These are phyloP conservation scores for Pezicula carpinea DNA, from an alignment of 2,329 filamentous ascomycete genomes.

Conservation along the genomic window DNA sequence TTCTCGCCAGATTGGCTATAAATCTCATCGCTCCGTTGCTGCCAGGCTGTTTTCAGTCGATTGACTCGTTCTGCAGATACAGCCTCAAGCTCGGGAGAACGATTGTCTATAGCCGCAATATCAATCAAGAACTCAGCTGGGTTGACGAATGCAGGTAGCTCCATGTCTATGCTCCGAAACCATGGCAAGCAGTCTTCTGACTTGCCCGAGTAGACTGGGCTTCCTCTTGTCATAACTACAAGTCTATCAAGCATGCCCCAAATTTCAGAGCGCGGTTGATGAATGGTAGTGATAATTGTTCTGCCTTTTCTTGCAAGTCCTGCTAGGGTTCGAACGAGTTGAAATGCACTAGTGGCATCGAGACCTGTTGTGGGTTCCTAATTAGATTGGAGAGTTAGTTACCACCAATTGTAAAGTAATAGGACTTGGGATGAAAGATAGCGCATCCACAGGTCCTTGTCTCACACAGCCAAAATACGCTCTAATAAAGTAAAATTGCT, in stretches of 20 bases:
- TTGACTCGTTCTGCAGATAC: slow-evolving; percentile 55
- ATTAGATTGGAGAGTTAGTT: too few relatives aligned
- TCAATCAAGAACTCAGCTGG: slow-evolving; percentile 75
- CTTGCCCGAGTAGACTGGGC: slow-evolving; percentile 62
- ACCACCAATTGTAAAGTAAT: too few relatives aligned
- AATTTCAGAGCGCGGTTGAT: slow-evolving; percentile 75
- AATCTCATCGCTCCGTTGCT: slow-evolving; percentile 27
- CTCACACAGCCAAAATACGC: too few relatives aligned
- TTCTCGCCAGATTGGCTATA: slow-evolving; percentile 15
- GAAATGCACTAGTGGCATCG: slow-evolving; percentile 72
- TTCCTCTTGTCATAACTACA: slow-evolving; percentile 62
- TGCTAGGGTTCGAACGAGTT: slow-evolving; percentile 67
- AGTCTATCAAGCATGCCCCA: slow-evolving; percentile 74
- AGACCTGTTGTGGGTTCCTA: slow-evolving; percentile 70
- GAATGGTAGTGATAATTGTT: slow-evolving; percentile 70
- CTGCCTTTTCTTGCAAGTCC: slow-evolving; percentile 61
- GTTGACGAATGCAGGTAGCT: slow-evolving; percentile 68
- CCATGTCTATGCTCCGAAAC: slow-evolving; percentile 56
- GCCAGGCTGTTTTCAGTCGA: slow-evolving; percentile 59
- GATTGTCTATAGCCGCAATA: slow-evolving; percentile 68
- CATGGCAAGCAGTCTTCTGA: slow-evolving; percentile 55
- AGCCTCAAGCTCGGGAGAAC: slow-evolving; percentile 60
- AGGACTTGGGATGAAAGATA: too few relatives aligned
- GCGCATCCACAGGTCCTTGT: too few relatives aligned
- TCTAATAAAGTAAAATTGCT: too few relatives aligned